phyloP scores from a whole-genome alignment of 139 green algal species.

The Chlamydomonas sphaeroides region DNA sequence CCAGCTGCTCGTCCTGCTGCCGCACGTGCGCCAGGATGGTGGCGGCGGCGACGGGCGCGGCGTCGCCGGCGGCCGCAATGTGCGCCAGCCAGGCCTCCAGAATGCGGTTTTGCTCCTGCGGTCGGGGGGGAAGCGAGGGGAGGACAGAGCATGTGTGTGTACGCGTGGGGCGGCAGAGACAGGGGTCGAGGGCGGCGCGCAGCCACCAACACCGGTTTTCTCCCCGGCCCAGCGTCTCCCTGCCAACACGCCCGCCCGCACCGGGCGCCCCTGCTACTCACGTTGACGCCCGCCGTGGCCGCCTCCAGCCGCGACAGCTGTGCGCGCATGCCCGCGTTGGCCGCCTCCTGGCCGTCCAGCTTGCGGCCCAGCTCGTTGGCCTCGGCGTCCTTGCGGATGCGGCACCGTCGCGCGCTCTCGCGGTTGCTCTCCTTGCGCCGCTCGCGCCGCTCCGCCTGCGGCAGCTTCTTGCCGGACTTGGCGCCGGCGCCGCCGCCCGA shows the following conservation, averaged over 20 bases:
- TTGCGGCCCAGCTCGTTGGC: neutral
- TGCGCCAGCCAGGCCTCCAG: slow-evolving; percentile 26
- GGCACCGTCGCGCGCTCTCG: slow-evolving; percentile 31
- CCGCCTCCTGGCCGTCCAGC: neutral
- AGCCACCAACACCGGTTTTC: too few species aligned
- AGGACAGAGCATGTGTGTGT: too few species aligned
- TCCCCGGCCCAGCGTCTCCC: too few species aligned
- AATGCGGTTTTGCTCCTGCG: slow-evolving; percentile 22
- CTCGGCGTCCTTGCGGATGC: slow-evolving; percentile 23
- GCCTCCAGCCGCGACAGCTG: slow-evolving; percentile 10
- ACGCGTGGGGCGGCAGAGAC: too few species aligned
- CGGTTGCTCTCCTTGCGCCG: slow-evolving; percentile 43
- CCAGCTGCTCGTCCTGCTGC: slow-evolving; percentile 3
- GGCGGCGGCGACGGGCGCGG: neutral
- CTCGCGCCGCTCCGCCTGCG: slow-evolving; percentile 10
- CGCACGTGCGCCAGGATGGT: slow-evolving; percentile 25
- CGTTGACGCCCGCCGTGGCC: neutral
- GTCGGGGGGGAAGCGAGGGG: neutral
- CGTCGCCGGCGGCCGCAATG: slow-evolving; percentile 1
- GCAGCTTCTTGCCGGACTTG: too few species aligned
- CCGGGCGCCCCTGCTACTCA: neutral
- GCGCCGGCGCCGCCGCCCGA: too few species aligned
- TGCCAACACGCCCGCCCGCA: neutral
- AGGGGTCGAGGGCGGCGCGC: too few species aligned
- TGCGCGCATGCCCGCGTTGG: neutral